A percentile compares a stretch with the other conserved stretches of the same genome.
These are phyloP conservation scores for Austroboletus festivus DNA, from an alignment of 768 basidiomycete species.

Conservation along the genomic window DNA sequence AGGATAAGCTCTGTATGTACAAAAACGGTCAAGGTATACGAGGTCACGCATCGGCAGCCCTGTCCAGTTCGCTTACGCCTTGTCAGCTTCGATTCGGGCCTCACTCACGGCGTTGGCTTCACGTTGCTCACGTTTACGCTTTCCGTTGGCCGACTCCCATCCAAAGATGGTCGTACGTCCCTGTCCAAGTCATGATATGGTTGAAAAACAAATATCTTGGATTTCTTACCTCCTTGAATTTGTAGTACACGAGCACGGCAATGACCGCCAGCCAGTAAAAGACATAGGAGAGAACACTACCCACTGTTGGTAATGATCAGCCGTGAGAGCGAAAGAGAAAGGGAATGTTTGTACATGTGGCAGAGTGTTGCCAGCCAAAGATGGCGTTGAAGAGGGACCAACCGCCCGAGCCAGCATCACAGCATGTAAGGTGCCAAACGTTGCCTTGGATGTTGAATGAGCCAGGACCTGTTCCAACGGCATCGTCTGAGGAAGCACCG, in stretches of 20 bases:
- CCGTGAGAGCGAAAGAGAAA: neutral
- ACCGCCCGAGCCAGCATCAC: slow-evolving; percentile 59
- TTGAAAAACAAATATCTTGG: too few species aligned
- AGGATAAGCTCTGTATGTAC: too few species aligned
- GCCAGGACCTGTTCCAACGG: slow-evolving; percentile 74
- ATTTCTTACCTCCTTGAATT: slow-evolving; percentile 54
- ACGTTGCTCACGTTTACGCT: slow-evolving; percentile 28
- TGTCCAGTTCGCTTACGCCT: too few species aligned
- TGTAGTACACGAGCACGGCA: slow-evolving; percentile 59
- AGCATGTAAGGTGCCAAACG: slow-evolving; percentile 88
- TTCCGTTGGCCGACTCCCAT: slow-evolving; percentile 49
- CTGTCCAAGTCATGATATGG: too few species aligned
- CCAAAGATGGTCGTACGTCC: slow-evolving; percentile 65
- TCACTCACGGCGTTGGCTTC: slow-evolving; percentile 10
- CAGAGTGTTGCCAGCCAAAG: slow-evolving; percentile 87
- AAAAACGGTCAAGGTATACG: too few species aligned
- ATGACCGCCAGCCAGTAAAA: slow-evolving; percentile 92
- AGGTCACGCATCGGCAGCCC: too few species aligned
- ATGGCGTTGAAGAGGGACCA: slow-evolving; percentile 85
- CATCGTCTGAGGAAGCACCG: slow-evolving; percentile 70
- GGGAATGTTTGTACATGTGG: slow-evolving; percentile 45
- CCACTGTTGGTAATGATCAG: slow-evolving; percentile 39
- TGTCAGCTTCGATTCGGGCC: too few species aligned
- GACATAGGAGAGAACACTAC: slow-evolving; percentile 81
- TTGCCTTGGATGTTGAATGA: slow-evolving; percentile 76